Evolutionary conservation across 768 basidiomycete genomes (phyloP).

Genomic region (Punctularia strigosozonata): DNA sequence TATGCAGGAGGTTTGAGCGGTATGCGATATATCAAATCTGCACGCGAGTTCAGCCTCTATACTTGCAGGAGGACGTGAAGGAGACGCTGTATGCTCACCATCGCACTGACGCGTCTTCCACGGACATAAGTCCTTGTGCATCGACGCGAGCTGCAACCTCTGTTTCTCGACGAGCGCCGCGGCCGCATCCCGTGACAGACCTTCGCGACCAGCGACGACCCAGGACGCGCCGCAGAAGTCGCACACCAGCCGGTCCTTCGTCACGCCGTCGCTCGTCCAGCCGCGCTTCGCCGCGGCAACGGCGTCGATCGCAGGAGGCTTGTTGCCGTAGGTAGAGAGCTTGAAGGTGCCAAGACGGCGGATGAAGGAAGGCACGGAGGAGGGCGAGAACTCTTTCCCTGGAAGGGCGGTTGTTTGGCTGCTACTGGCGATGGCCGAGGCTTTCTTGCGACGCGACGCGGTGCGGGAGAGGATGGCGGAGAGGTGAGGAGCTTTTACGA

Average conservation of each 20-base stretch:
- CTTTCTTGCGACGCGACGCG: conserved; percentile 40
- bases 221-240: conserved; percentile 62
- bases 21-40: conserved; percentile 64
- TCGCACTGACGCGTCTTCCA: conserved; percentile 79
- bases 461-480: conserved; percentile 62
- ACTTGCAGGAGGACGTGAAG: background rate
- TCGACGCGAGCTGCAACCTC: conserved; percentile 45
- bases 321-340: conserved; percentile 70
- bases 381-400: conserved; percentile 63
- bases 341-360: conserved; percentile 68
- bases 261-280: conserved; percentile 75
- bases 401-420: conserved; percentile 19
- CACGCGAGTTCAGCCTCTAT: conserved; percentile 9
- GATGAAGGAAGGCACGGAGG: conserved; percentile 63
- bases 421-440: conserved; percentile 27
- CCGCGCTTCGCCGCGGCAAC: conserved; percentile 76
- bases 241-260: conserved; percentile 70
- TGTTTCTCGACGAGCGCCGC: conserved; percentile 69
- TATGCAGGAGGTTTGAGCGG: conserved; percentile 55
- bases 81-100: conserved; percentile 29
- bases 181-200: conserved; percentile 73
- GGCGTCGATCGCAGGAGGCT: conserved; percentile 61
- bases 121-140: conserved; percentile 75
- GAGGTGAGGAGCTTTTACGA: conserved; percentile 56
- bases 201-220: conserved; percentile 58